A percentile compares a stretch with the other conserved stretches of the same genome.
phyloP scores from a whole-genome alignment of 2,329 filamentous ascomycete species.

The Microcera coccophila region DNA sequence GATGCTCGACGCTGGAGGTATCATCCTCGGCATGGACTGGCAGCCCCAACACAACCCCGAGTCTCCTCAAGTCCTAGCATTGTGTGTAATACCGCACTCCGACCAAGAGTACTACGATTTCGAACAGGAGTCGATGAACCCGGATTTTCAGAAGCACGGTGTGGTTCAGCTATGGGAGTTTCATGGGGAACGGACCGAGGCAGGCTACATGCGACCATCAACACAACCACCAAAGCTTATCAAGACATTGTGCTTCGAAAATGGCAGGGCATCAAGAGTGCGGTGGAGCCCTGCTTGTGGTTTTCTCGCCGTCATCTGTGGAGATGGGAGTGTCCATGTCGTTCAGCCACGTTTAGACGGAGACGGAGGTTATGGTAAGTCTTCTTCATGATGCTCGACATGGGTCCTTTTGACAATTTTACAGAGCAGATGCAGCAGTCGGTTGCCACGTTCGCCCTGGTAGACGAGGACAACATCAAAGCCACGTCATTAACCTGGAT shows the following conservation, averaged over 20 bases:
- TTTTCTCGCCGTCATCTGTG: constrained; percentile 48
- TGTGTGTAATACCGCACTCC: constrained; percentile 48
- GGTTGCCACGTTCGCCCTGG: constrained; percentile 42
- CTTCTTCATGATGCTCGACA: background rate
- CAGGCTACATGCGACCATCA: constrained; percentile 34
- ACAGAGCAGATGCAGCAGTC: constrained; percentile 45
- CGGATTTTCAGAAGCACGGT: constrained; percentile 41
- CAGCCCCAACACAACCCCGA: constrained; percentile 36
- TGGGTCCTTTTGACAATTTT: constrained; percentile 20
- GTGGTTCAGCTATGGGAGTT: constrained; percentile 53
- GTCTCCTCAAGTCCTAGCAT: constrained; percentile 46
- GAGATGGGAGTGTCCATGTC: constrained; percentile 49
- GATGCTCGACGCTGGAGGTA: constrained; percentile 53
- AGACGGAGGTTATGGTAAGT: constrained; percentile 41
- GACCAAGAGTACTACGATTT: constrained; percentile 46
- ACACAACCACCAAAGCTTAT: constrained; percentile 36
- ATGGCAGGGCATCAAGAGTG: constrained; percentile 48
- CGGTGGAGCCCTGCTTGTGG: constrained; percentile 51
- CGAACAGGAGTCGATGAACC: constrained; percentile 35
- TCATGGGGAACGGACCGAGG: constrained; percentile 26
- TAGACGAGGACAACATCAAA: constrained; percentile 44
- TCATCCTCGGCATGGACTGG: constrained; percentile 53
- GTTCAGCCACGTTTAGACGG: constrained; percentile 37
- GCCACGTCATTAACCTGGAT: constrained; percentile 55
- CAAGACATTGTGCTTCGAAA: constrained; percentile 46